Evolutionary conservation across 371 early-diverging fungal species (phyloP), one percentile per base, ranked within the genome.

Genomic region (Phascolomyces articulosus): DNA sequence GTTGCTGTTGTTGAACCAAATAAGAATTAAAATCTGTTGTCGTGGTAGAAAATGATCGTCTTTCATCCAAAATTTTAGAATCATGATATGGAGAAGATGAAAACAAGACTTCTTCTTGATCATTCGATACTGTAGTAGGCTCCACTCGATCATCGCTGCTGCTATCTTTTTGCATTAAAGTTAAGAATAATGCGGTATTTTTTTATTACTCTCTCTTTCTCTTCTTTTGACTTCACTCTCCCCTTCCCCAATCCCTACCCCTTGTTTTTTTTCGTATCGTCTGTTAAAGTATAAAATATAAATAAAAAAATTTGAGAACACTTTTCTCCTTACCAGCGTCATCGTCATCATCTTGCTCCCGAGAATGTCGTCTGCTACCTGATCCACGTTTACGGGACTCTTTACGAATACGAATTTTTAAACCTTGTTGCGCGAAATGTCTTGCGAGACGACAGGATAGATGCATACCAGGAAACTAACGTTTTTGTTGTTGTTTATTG

Each of bases 391-490:
- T 62, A 59, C 58, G 55, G 53, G 78, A 69, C 48, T 73, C 91
- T 65, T 88, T 91, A 44, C 91, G 77, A 41, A 91, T 87, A 18
- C 91, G 75, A 26, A 92, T 90, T 60, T 85, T 87, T 20, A 91
- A 67, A 0, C 91, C 91, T 64, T 92, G 93, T 49, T 77, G 79
- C 0, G 87, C 88, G 74, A 92, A 87, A 7, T 72, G 69, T 38
- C 85, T 74, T 2, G 90, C 86, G 2, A 92, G 69, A 9, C 74
- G 74, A 16, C 91, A 90, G 0, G 91, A 87, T 49, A 83, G 84
- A 49, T 76, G 75, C 68, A 79, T 77, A 9, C 86, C 86, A 20
- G 86, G 86, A 54, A 83, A 86, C 68, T 83, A 66, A 8, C 6
- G 47, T 34, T 34, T 34, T 34, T 34, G 11, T 34, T n/a, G n/a